phyloP scores from a whole-genome alignment of 2,329 filamentous ascomycete genomes.

The Trichoderma atroviride region DNA sequence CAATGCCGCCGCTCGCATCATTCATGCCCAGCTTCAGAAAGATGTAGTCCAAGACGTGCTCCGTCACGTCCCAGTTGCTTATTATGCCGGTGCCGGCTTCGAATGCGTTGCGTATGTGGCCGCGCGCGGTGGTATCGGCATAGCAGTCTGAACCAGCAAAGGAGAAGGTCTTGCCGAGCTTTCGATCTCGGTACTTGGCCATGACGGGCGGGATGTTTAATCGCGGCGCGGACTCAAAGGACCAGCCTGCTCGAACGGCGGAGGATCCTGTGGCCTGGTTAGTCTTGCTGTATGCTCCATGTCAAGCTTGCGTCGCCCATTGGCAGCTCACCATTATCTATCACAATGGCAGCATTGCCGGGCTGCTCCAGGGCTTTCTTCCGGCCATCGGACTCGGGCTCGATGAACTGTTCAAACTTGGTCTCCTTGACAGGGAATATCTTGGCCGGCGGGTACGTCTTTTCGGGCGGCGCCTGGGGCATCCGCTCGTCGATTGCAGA shows the following conservation, averaged over 20 bases:
- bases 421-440: slow-evolving; percentile 65
- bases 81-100: slow-evolving; percentile 89
- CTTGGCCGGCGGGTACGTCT: slow-evolving; percentile 55
- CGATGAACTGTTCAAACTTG: slow-evolving; percentile 59
- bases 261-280: slow-evolving; percentile 69
- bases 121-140: slow-evolving; percentile 87
- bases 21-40: slow-evolving; percentile 94
- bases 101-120: slow-evolving; percentile 88
- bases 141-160: slow-evolving; percentile 94
- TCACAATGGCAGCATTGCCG: slow-evolving; percentile 78
- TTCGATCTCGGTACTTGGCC: slow-evolving; percentile 93
- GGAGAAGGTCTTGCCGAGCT: slow-evolving; percentile 85
- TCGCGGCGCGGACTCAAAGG: slow-evolving; percentile 81
- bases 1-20: slow-evolving; percentile 70
- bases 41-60: slow-evolving; percentile 89
- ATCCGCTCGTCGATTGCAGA: slow-evolving; percentile 53
- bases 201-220: slow-evolving; percentile 85
- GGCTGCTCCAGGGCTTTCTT: slow-evolving; percentile 63
- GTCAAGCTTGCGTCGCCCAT: not conserved
- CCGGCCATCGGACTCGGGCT: slow-evolving; percentile 67
- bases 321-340: slow-evolving; percentile 80
- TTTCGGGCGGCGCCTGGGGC: slow-evolving; percentile 41
- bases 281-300: slow-evolving; percentile 22
- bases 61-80: slow-evolving; percentile 97
- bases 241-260: slow-evolving; percentile 90